Conservation (phyloP, 2,329 filamentous ascomycete species). For the Tolypocladium album region DNA sequence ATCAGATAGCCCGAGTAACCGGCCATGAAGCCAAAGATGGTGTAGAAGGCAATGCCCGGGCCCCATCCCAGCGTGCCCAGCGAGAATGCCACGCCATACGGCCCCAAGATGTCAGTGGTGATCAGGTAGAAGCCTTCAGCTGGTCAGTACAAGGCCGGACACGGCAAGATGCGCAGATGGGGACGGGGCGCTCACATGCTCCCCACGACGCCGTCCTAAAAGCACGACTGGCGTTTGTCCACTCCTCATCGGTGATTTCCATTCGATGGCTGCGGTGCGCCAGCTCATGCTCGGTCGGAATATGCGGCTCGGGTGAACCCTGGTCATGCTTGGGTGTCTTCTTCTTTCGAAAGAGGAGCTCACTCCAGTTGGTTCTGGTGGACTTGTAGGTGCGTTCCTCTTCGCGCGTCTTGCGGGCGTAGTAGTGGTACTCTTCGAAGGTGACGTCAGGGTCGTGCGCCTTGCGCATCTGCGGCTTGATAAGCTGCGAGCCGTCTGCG, state of each 20-base stretch:
- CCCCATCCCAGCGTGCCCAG: constrained; percentile 10
- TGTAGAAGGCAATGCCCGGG: constrained; percentile 33
- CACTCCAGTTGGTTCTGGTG: constrained; percentile 3
- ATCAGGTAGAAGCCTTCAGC: constrained; percentile 6
- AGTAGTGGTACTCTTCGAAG: constrained; percentile 16
- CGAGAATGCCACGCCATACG: constrained; percentile 5
- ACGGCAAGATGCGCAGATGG: background rate
- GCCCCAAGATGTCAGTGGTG: constrained; percentile 7
- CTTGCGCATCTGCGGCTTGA: constrained; percentile 5
- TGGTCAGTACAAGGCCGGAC: background rate
- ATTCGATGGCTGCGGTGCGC: background rate
- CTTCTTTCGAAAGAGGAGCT: constrained; percentile 1
- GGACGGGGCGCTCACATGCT: background rate
- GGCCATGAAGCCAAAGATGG: constrained; percentile 27
- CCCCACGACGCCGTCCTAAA: constrained; percentile 4
- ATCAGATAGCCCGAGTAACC: constrained; percentile 31
- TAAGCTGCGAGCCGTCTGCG: background rate
- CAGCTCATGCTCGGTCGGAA: constrained; percentile 1
- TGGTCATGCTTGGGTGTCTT: background rate
- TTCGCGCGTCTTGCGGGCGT: constrained; percentile 12
- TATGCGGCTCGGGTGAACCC: background rate
- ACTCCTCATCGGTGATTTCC: constrained; percentile 25
- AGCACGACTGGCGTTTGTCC: constrained; percentile 26
- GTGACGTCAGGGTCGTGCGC: constrained; percentile 11
- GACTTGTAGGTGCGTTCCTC: constrained; percentile 8